Base-by-base conservation (phyloP, 805 yeast species). In the Kodamaea fukazawae region DNA sequence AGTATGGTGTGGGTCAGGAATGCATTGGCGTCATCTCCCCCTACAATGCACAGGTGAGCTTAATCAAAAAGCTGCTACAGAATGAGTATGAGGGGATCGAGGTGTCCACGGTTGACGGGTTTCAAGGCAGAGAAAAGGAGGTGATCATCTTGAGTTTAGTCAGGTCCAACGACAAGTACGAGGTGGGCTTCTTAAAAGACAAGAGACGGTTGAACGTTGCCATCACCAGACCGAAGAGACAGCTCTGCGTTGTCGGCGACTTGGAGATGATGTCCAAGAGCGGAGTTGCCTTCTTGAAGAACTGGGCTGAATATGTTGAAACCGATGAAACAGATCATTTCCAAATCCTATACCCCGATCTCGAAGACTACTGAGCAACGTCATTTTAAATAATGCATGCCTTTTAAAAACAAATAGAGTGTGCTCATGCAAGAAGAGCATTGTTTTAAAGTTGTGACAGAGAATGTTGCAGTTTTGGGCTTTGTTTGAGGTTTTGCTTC, bases 41-140 rank as follows among this genome's bases (percentile, higher is more conserved):
- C 0, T 91, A 91, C 55, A 81, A 76, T 53, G 95, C 96, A 0
- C 99, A 91, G 55, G 95, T 89, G 0, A 58, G 82, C 0, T 53
- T 75, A 10, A 49, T 91, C 22, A 79, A 79, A 46, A 67, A 63
- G 30, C 40, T 68, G 8, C 46, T 84, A 1, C 65, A 63, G 35
- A 36, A 26, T 7, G 32, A 25, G 10, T 70, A 75, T 0, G 54
- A 45, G 2, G 18, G 31, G 8, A 65, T 91, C 4, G 98, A 91
- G 54, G 76, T 90, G 0, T 79, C 95, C 4, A 87, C 97, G 0
- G 91, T 91, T 4, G 99, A 91, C 63, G 97, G 97, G 1, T 93
- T 91, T 54, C 99, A 91, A 65, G 99, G 99, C 1, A 70, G 97
- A 45, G 99, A 91, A 55, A 93, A 91, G 58, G 95, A 90, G 51